A percentile compares a stretch with the other conserved stretches of the same genome.
These are phyloP conservation scores for Nymphaea colorata DNA, from an alignment of 164 flowering plant genomes.

Conservation along the genomic window DNA sequence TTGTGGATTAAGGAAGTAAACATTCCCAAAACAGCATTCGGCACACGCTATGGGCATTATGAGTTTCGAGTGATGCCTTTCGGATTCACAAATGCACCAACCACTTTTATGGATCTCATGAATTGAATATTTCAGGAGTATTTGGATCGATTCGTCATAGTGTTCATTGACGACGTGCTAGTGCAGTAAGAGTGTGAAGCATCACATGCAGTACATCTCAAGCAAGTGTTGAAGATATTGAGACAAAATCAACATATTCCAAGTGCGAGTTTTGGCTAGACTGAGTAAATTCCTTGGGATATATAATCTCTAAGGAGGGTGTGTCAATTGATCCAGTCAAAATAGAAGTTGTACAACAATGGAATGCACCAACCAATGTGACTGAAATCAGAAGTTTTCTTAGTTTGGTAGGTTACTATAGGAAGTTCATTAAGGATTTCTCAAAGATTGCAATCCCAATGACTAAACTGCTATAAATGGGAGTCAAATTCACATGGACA, in stretches of 20 bases:
- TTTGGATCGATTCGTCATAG: background rate
- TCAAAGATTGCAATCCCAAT: conserved; percentile 5
- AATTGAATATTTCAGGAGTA: background rate
- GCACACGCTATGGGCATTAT: background rate
- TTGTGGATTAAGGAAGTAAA: background rate
- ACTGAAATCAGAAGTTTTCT: conserved; percentile 9
- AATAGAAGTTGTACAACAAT: conserved; percentile 2
- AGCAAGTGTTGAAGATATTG: background rate
- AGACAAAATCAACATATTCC: background rate
- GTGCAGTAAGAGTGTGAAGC: background rate
- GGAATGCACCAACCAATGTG: background rate
- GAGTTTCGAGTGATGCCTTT: background rate
- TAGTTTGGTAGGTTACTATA: conserved; percentile 10
- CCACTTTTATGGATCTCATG: background rate
- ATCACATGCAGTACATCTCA: background rate
- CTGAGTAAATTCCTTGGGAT: background rate
- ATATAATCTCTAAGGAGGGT: background rate
- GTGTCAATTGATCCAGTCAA: background rate
- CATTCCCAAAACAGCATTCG: background rate
- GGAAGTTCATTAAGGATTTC: conserved; percentile 10
- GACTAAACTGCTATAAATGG: background rate
- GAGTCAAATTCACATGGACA: too few relatives aligned
- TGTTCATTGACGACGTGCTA: background rate
- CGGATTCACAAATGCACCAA: background rate
- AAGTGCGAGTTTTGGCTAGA: background rate